Evolutionary conservation across 108 stramenopile genomes (phyloP).

Genomic region (Pseudonitzschia pungens): DNA sequence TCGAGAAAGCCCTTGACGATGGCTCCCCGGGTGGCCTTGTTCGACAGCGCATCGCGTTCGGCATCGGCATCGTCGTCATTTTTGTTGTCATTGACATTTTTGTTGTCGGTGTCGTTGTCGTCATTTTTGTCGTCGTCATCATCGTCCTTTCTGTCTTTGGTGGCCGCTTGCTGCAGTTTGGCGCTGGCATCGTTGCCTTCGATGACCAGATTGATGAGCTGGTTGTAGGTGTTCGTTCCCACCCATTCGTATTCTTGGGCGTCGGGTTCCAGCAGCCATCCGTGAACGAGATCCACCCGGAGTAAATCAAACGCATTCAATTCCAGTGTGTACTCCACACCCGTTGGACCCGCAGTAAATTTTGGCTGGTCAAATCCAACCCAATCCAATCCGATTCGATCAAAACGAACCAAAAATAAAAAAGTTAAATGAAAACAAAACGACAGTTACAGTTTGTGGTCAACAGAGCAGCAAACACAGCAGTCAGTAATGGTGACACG

Average conservation of each 20-base stretch:
- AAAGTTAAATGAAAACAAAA: no score
- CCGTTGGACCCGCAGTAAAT: constrained; percentile 75
- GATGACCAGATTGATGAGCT: constrained; percentile 87
- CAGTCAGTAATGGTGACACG: neutral
- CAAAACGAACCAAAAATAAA: no score
- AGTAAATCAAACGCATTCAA: constrained; percentile 90
- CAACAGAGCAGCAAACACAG: neutral
- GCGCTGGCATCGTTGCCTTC: constrained; percentile 59
- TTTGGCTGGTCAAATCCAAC: no score
- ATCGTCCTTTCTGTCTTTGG: neutral
- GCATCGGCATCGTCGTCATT: no score
- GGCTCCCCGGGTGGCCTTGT: constrained; percentile 48
- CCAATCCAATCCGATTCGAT: no score
- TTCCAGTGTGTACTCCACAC: constrained; percentile 89
- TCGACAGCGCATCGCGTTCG: constrained; percentile 30
- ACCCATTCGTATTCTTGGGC: constrained; percentile 50
- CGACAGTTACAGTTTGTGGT: neutral
- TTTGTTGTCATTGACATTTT: neutral
- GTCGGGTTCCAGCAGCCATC: constrained; percentile 92
- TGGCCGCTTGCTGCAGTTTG: constrained; percentile 14
- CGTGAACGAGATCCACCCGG: constrained; percentile 91
- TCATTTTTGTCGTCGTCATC: neutral
- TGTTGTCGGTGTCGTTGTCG: constrained; percentile 17
- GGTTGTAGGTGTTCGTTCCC: constrained; percentile 85
- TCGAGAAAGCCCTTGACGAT: constrained; percentile 71